Percentiles rank a stretch among this genome's conserved stretches.
These are phyloP conservation scores for Dichomitus squalens DNA, from an alignment of 1,284 basidiomycete species.

Conservation along the genomic window DNA sequence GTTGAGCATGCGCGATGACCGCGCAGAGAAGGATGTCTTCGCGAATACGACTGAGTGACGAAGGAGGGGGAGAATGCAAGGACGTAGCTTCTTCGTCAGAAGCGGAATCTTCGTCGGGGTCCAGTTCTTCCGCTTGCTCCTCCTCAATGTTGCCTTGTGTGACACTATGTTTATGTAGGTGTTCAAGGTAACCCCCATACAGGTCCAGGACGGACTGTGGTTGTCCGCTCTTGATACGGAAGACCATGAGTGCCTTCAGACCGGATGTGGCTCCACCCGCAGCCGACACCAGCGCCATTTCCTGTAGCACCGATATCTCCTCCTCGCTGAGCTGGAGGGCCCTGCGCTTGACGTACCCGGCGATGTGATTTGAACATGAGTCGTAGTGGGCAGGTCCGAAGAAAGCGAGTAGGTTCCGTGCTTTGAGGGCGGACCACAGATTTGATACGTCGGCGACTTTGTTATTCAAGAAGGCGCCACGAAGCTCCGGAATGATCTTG, in stretches of 20 bases:
- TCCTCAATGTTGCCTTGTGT: conserved; percentile 2
- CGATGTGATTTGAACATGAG: conserved; percentile 41
- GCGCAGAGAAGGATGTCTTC: conserved; percentile 50
- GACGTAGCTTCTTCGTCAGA: background rate
- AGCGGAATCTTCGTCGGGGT: conserved; percentile 1
- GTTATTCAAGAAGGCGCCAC: conserved; percentile 9
- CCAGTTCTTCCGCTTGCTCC: conserved; percentile 6
- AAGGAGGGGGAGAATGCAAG: background rate
- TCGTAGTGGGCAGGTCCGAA: conserved; percentile 45
- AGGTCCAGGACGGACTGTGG: conserved; percentile 46
- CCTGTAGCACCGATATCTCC: conserved; percentile 38
- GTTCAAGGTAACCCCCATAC: conserved; percentile 43
- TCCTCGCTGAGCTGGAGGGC: conserved; percentile 27
- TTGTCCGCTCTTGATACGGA: conserved; percentile 44
- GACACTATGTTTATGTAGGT: conserved; percentile 13
- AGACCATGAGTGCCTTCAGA: conserved; percentile 52
- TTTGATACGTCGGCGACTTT: conserved; percentile 31
- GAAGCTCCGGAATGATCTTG: conserved; percentile 16
- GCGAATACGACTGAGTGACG: conserved; percentile 15
- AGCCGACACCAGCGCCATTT: conserved; percentile 52
- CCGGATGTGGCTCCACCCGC: conserved; percentile 45
- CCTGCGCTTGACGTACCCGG: conserved; percentile 27
- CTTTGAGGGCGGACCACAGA: conserved; percentile 48
- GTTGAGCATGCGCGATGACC: conserved; percentile 60
- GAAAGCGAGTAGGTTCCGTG: conserved; percentile 43